Base-by-base conservation (phyloP, 495 filamentous ascomycete genomes). In the Penicillium silybi region DNA sequence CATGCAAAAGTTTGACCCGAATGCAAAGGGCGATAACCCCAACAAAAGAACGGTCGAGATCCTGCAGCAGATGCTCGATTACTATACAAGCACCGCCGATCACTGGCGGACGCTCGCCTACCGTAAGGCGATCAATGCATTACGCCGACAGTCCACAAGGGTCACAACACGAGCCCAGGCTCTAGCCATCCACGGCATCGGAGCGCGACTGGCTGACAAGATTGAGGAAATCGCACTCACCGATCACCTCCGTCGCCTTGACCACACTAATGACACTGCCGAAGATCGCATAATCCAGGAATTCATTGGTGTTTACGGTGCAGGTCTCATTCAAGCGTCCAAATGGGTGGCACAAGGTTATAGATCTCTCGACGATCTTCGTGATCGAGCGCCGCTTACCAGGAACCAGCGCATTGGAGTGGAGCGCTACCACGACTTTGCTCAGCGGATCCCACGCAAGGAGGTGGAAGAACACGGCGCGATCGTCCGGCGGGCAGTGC, bases 201-300 rank as follows among this genome's bases (percentile, higher is more conserved):
- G 93, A 26, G 48, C 71, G 7, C 80, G 89, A 10, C 66, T 98
- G 15, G 93, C 93, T 0, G 75, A 78, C 37, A 97, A 97, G 60
- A 96, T 98, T 48, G 87, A 95, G 60, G 93, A 98, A 62, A 96
- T 97, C 42, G 90, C 81, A 5, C 64, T 69, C 46, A 97, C 92
- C 0, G 82, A 91, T 61, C 75, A 75, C 13, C 81, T 98, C 0
- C 78, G 82, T 17, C 83, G 87, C 34, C 76, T 97, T 2, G 88
- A 95, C 0, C 79, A 81, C 57, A 76, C 86, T 0, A 80, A 76
- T 46, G 58, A 71, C 13, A 86, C 92, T n/a, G 78, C 84, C 0
- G 73, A 76, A 13, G 86, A 90, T 59, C 66, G 68, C 2, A 69
- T 80, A 0, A 66, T 96, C 15, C 82, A 83, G 27, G 54, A 74